Evolutionary conservation across 2,329 filamentous ascomycete species (phyloP), one percentile per base, ranked within the genome.

Genomic region (Aspergillus bombycis): DNA sequence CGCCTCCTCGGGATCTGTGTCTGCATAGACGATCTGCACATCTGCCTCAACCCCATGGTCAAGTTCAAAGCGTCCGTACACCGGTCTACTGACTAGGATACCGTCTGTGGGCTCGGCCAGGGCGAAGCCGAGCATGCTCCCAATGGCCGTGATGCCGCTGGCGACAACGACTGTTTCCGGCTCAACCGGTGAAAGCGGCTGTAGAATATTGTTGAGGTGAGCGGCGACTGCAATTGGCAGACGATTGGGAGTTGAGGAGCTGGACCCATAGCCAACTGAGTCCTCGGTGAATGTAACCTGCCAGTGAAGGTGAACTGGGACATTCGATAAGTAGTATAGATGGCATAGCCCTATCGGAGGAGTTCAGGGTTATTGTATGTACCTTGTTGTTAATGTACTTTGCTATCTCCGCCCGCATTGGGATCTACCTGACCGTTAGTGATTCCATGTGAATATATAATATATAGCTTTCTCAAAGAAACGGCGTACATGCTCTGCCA

Each of bases 41-140:
- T 72, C 76, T 0, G 82, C 78, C 57, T 81, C 79, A 21, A 79
- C 77, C 0, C 79, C 79, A 52, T 85, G 82, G 67, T 86, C 84
- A 1, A 79, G 70, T 26, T 80, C 76, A 60, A 86, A 86, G 19
- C 80, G 76, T 21, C 80, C 79, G 62, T 86, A 86, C 8, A 80
- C 75, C 0, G 84, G 83, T 16, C 79, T 72, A 34, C 74, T 78
- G 2, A 83, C 71, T 12, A 86, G 67, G 23, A 86, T 78, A 1
- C 77, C 82, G 52, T 85, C 82, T 0, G 79, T 79, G 0, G 74
- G 71, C 58, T 82, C 80, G 10, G 76, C 79, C 1, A 85, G 64
- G 12, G 72, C 75, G 59, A 77, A 81, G 0, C 75, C 80, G 12
- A 83, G 71, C 71, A 81, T 77, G 41, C 82, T 79, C 23, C 77